phyloP scores from a whole-genome alignment of 2,329 filamentous ascomycete genomes.

The Ophiostoma ips region DNA sequence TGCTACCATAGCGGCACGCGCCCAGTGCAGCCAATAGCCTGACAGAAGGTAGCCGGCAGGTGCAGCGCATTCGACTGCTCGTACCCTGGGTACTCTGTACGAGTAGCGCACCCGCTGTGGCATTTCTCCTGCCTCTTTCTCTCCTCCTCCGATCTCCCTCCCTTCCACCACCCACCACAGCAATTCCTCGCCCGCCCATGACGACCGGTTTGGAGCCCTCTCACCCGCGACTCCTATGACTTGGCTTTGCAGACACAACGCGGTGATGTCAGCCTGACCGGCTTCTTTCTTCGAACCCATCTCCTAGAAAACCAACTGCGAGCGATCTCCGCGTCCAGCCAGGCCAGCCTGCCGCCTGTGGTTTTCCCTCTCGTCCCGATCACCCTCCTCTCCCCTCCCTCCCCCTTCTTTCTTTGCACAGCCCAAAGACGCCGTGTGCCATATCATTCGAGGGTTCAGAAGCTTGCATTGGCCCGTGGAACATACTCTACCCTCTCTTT shows the following conservation, averaged over 20 bases:
- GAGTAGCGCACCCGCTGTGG: not conserved
- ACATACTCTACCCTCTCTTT: not conserved
- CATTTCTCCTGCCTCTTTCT: slow-evolving; percentile 3
- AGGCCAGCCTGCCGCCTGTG: not conserved
- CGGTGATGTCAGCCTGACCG: not conserved
- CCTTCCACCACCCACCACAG: not conserved
- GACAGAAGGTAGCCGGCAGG: not conserved
- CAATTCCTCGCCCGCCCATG: not conserved
- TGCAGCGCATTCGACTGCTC: slow-evolving; percentile 7
- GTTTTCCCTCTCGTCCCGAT: not conserved
- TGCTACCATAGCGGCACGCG: not conserved
- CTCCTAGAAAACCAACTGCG: not conserved
- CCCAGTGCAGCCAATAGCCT: slow-evolving; percentile 2
- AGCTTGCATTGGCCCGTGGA: not conserved
- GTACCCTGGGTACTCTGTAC: too few species aligned
- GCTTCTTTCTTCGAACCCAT: not conserved
- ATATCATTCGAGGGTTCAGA: not conserved
- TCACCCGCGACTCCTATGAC: not conserved
- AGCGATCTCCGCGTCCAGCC: not conserved
- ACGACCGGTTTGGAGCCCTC: not conserved
- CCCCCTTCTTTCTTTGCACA: not conserved
- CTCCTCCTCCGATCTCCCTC: not conserved
- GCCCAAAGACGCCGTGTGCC: not conserved
- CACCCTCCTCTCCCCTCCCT: not conserved
- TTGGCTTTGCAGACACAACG: not conserved